These are phyloP conservation scores for Lachnellula occidentalis DNA, from an alignment of 2,329 filamentous ascomycete species.

Conservation along the genomic window DNA sequence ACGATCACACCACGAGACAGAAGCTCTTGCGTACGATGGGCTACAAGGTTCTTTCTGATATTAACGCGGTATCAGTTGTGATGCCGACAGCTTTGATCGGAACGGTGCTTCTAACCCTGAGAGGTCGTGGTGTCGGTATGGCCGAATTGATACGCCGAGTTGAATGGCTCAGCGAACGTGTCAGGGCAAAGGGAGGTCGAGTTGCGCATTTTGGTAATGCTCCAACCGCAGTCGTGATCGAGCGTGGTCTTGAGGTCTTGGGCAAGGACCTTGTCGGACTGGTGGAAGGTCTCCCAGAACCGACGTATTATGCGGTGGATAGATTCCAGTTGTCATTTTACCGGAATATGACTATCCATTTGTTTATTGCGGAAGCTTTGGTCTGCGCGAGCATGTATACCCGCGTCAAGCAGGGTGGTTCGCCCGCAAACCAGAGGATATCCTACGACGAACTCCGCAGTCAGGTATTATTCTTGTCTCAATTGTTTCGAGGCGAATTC, in stretches of 20 bases:
- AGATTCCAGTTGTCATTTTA: constrained; percentile 97
- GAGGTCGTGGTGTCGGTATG: constrained; percentile 87
- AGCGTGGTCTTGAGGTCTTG: constrained; percentile 85
- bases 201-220: constrained; percentile 88
- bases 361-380: constrained; percentile 90
- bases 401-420: constrained; percentile 84
- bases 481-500: constrained; percentile 92
- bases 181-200: constrained; percentile 79
- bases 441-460: constrained; percentile 65
- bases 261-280: constrained; percentile 83
- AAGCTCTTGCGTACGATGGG: constrained; percentile 80
- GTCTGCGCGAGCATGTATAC: constrained; percentile 90
- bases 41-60: constrained; percentile 87
- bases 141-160: constrained; percentile 79
- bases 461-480: constrained; percentile 85
- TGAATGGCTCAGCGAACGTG: constrained; percentile 80
- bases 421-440: constrained; percentile 73
- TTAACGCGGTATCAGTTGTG: constrained; percentile 92
- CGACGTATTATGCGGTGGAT: constrained; percentile 91
- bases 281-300: constrained; percentile 74
- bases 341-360: constrained; percentile 97
- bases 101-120: constrained; percentile 83
- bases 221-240: constrained; percentile 74
- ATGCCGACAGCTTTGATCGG: constrained; percentile 98
- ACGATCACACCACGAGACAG: constrained; percentile 37